Conservation (phyloP, 495 filamentous ascomycete species). For the Filosporella fistucella region DNA sequence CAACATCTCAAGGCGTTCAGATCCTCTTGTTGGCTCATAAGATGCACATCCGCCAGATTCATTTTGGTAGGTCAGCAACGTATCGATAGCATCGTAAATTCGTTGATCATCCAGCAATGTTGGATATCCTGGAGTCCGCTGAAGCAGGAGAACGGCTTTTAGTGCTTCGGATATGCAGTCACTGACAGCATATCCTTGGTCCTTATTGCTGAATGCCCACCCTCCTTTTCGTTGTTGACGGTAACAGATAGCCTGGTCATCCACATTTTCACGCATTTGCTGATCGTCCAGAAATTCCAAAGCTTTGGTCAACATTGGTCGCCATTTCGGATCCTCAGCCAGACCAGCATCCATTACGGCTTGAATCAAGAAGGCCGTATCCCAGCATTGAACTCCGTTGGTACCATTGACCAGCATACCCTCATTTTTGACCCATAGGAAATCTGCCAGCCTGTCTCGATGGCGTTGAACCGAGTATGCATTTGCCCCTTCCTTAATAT, state of each 20-base stretch:
- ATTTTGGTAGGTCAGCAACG: conserved; percentile 90
- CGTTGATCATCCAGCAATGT: conserved; percentile 67
- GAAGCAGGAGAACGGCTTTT: conserved; percentile 81
- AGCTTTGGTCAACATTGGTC: conserved; percentile 77
- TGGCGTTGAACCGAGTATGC: conserved; percentile 73
- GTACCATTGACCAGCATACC: conserved; percentile 95
- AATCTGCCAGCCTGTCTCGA: conserved; percentile 75
- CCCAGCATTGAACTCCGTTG: conserved; percentile 95
- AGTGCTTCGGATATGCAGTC: conserved; percentile 91
- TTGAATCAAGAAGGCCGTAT: conserved; percentile 86
- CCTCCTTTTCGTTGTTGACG: conserved; percentile 89
- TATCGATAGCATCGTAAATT: conserved; percentile 83
- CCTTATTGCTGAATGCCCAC: conserved; percentile 90
- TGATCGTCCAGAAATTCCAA: conserved; percentile 86
- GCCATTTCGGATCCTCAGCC: conserved; percentile 70
- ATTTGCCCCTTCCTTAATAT: conserved; percentile 75
- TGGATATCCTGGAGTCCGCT: conserved; percentile 73
- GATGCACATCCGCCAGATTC: conserved; percentile 81
- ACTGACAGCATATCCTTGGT: conserved; percentile 91
- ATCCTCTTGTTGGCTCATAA: conserved; percentile 80
- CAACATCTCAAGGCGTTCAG: conserved; percentile 71
- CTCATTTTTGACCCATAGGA: conserved; percentile 86
- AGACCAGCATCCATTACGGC: conserved; percentile 74
- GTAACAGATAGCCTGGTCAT: conserved; percentile 76
- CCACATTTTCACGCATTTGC: conserved; percentile 82